Evolutionary conservation across 208 protist genomes (phyloP).

Genomic region (Crithidia sp.): DNA sequence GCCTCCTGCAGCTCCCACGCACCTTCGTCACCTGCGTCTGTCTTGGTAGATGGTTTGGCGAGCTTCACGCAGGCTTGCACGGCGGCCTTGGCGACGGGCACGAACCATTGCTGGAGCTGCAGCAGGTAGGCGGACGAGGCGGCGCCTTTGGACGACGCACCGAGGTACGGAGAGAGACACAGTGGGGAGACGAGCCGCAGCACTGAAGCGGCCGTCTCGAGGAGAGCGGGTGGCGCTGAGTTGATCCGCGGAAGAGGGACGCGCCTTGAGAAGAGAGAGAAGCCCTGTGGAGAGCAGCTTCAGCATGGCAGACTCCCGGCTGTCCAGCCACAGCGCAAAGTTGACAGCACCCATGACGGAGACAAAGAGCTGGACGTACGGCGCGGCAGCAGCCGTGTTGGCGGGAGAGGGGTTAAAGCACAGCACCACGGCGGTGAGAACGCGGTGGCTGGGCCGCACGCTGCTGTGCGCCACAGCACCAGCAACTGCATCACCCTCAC

Average conservation of each 20-base stretch:
- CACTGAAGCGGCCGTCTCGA: slow-evolving; percentile 40
- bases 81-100: slow-evolving; percentile 37
- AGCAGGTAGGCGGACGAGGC: slow-evolving; percentile 12
- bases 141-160: neutral
- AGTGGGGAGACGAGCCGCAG: slow-evolving; percentile 69
- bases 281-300: slow-evolving; percentile 32
- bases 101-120: slow-evolving; percentile 48
- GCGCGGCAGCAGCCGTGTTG: slow-evolving; percentile 12
- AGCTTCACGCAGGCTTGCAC: slow-evolving; percentile 36
- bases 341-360: slow-evolving; percentile 45
- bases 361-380: slow-evolving; percentile 55
- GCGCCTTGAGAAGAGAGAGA: slow-evolving; percentile 13
- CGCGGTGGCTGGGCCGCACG: slow-evolving; percentile 50
- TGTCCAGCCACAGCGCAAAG: slow-evolving; percentile 62
- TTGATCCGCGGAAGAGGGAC: neutral
- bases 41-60: neutral
- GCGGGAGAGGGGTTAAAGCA: slow-evolving; percentile 21
- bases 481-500: neutral
- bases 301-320: slow-evolving; percentile 35
- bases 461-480: slow-evolving; percentile 10
- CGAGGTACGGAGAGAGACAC: slow-evolving; percentile 54
- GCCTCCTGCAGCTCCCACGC: slow-evolving; percentile 14
- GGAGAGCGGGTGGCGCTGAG: neutral
- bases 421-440: slow-evolving; percentile 55
- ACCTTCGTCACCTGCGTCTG: neutral